These are phyloP conservation scores for Apiotrichum sp. DNA, from an alignment of 1,284 basidiomycete species.

Conservation along the genomic window DNA sequence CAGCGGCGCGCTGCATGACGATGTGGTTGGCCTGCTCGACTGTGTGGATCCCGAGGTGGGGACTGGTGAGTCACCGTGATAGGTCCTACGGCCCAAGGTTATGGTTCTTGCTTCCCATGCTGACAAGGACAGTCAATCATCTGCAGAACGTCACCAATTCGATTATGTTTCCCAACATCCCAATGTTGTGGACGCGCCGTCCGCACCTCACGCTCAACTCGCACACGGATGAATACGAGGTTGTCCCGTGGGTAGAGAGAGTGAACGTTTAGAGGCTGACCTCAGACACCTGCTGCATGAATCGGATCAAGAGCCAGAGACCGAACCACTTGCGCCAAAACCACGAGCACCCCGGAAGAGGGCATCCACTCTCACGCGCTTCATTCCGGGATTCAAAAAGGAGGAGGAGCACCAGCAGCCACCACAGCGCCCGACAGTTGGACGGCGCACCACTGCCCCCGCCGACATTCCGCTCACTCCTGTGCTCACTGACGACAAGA, in stretches of 20 bases:
- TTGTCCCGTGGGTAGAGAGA: background rate
- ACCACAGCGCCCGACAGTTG: background rate
- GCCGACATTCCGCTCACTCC: background rate
- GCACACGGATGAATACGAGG: constrained; percentile 10
- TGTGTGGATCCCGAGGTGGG: constrained; percentile 38
- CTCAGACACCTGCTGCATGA: background rate
- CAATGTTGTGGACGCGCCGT: constrained; percentile 34
- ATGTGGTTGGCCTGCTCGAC: constrained; percentile 40
- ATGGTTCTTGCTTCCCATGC: too few species aligned
- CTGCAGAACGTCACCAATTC: constrained; percentile 45
- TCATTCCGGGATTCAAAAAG: background rate
- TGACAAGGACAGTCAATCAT: constrained; percentile 30
- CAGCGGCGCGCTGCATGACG: constrained; percentile 29
- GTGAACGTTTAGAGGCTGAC: background rate
- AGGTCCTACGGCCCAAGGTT: too few species aligned
- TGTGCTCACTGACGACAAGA: background rate
- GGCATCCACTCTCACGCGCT: background rate
- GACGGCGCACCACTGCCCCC: background rate
- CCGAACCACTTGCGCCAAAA: background rate
- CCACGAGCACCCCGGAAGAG: background rate
- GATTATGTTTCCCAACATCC: constrained; percentile 43
- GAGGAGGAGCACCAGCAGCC: background rate
- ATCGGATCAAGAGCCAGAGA: background rate
- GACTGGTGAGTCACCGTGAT: constrained; percentile 24
- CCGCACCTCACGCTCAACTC: constrained; percentile 35